These are phyloP conservation scores for Tubosaeta sp. DNA, from an alignment of 768 basidiomycete genomes.

Conservation along the genomic window DNA sequence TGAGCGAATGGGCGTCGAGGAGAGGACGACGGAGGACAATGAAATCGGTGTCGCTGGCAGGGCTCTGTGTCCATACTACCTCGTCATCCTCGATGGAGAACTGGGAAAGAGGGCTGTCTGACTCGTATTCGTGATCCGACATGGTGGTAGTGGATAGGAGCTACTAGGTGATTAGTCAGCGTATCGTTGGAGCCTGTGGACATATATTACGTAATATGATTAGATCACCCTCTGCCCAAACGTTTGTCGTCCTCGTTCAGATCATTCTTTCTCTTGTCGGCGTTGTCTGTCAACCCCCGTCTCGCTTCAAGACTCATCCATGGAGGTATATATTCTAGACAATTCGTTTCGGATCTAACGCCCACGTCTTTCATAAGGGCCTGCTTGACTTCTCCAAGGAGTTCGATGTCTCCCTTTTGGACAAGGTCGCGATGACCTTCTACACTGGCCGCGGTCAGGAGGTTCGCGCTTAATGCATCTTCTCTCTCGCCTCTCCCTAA, in stretches of 20 bases:
- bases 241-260: conserved; percentile 19
- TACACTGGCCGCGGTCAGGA: conserved; percentile 83
- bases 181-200: conserved; percentile 16
- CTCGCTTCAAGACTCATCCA: conserved; percentile 17
- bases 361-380: conserved; percentile 43
- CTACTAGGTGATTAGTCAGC: not conserved
- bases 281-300: not conserved
- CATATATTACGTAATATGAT: conserved; percentile 32
- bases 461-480: conserved; percentile 42
- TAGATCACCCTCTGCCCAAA: conserved; percentile 37
- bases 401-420: conserved; percentile 89
- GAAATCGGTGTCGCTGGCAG: conserved; percentile 18
- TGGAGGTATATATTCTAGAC: conserved; percentile 33
- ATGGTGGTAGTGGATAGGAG: conserved; percentile 1
- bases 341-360: not conserved
- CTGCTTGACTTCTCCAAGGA: conserved; percentile 92
- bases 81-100: conserved; percentile 23
- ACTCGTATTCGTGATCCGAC: conserved; percentile 8
- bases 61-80: conserved; percentile 13
- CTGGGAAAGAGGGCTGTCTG: conserved; percentile 11
- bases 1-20: conserved; percentile 10
- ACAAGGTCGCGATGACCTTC: conserved; percentile 90
- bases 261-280: conserved; percentile 9
- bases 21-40: conserved; percentile 22
- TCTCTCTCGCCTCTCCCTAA: conserved; percentile 2